Base-by-base conservation (phyloP, 306 rosid genomes). In the Castanospermum australe region DNA sequence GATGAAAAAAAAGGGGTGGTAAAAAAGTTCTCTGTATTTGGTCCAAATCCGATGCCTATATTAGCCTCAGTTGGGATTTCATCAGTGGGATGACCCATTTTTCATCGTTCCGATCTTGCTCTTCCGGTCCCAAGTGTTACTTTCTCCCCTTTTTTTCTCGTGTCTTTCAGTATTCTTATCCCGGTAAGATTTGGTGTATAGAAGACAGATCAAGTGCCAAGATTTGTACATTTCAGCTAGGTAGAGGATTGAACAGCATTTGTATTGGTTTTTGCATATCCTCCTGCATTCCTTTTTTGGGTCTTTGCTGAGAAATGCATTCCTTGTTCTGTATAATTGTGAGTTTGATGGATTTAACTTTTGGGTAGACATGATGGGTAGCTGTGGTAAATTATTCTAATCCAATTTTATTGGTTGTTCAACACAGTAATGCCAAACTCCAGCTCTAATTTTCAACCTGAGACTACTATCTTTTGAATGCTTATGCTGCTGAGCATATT, bases 391-490 rank as follows among this genome's bases (percentile, higher is more conserved):
- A 63, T 76, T 15, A 14, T 18, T 62, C 20, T 20, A 50, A 51
- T 33, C 18, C 50, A 33, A 41, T 38, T 39, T 71, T 56, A 24
- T 47, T 22, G 24, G 5, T 61, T 71, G 25, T 63, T 51, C 56
- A 21, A 39, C 45, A 24, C 48, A 41, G 79, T 28, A 17, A 39
- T 41, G 74, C 33, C 42, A 32, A 62, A 18, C 47, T 61, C 42
- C n/a, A 51, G 51, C 32, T 75, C 45, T 28, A 13, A 45, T 7
- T 59, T 56, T 41, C 73, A 67, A 13, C 6, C 20, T 61, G 30
- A 14, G 69, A 25, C 30, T 79, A 68, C 64, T 75, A 39, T 77
- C 21, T 41, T 76, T 25, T 66, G 47, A 62, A 20, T 78, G 41
- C 42, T 28, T 28, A 14, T 61, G 8, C 14, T 39, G 22, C 8